Evolutionary conservation across 768 basidiomycete genomes (phyloP).

Genomic region (Pholiota microspora): DNA sequence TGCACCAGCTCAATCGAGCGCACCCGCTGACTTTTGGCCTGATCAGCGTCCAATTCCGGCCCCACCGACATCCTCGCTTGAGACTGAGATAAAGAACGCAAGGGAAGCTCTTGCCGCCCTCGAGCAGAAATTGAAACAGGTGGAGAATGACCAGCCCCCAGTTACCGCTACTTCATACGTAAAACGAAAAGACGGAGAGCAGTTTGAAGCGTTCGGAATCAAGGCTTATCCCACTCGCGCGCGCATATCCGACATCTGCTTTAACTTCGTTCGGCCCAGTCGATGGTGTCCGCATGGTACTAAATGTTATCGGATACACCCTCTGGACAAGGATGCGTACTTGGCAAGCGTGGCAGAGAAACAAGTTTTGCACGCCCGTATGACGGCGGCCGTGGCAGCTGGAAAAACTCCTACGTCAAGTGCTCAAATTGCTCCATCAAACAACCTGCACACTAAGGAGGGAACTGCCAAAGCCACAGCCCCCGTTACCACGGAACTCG

Average conservation of each 20-base stretch:
- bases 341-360: slow-evolving; percentile 7
- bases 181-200: background rate
- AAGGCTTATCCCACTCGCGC: slow-evolving; percentile 30
- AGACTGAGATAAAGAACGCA: no score
- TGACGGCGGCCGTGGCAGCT: background rate
- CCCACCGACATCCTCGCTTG: no score
- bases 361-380: slow-evolving; percentile 3
- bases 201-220: slow-evolving; percentile 24
- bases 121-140: background rate
- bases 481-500: background rate
- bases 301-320: slow-evolving; percentile 29
- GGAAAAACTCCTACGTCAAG: background rate
- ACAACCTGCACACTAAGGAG: background rate
- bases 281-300: slow-evolving; percentile 19
- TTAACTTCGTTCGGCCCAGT: slow-evolving; percentile 20
- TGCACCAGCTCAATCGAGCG: no score
- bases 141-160: background rate
- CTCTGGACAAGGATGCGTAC: slow-evolving; percentile 19
- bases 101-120: no score
- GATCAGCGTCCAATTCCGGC: no score
- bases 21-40: no score
- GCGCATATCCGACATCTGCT: slow-evolving; percentile 27
- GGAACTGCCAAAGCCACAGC: no score
- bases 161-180: background rate
- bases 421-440: background rate